A percentile compares a stretch with the other conserved stretches of the same genome.
Evolutionary conservation across 176 grass and related monocot species (phyloP).

Genomic region (Oryza punctata): DNA sequence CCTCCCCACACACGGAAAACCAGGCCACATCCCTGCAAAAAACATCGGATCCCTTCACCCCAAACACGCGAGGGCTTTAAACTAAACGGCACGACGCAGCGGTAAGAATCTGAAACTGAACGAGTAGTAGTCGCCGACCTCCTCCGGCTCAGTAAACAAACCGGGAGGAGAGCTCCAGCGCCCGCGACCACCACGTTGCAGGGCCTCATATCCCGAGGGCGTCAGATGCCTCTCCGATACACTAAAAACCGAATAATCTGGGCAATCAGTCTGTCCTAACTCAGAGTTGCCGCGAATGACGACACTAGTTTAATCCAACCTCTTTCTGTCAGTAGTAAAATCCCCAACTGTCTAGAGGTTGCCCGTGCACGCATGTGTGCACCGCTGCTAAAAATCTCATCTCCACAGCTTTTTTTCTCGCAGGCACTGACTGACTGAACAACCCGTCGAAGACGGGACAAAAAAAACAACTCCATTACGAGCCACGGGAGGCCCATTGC

Average conservation of each 20-base stretch:
- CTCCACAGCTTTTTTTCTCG: background rate
- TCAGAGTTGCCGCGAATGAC: constrained; percentile 18
- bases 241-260: constrained; percentile 9
- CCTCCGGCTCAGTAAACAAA: no score
- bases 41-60: constrained; percentile 43
- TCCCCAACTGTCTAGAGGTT: constrained; percentile 33
- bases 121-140: no score
- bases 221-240: constrained; percentile 22
- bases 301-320: constrained; percentile 36
- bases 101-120: constrained; percentile 17
- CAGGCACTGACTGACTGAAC: background rate
- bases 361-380: background rate
- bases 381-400: background rate
- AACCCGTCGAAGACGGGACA: background rate
- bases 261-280: constrained; percentile 31
- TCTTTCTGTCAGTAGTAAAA: background rate
- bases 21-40: background rate
- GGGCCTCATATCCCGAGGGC: constrained; percentile 36
- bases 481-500: constrained; percentile 12
- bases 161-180: no score
- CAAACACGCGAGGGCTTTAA: background rate
- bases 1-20: background rate
- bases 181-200: constrained; percentile 29
- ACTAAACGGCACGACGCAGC: background rate
- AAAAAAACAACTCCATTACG: background rate